phyloP scores from a whole-genome alignment of 768 basidiomycete species.

The Psilocybe azurescens region DNA sequence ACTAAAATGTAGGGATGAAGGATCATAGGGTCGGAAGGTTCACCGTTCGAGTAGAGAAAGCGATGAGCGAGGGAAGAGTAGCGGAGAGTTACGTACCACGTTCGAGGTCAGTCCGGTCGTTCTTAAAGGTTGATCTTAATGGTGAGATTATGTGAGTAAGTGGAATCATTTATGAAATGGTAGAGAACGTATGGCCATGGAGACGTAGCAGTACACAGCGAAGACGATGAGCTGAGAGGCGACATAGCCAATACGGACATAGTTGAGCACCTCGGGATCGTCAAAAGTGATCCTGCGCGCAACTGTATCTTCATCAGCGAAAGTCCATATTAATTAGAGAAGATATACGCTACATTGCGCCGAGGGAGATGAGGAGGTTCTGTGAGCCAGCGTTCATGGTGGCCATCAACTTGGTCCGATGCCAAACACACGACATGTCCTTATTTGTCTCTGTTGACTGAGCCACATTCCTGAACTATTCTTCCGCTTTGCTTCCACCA shows the following conservation, averaged over 20 bases:
- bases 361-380: constrained; percentile 89
- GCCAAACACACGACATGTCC: no score
- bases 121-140: constrained; percentile 86
- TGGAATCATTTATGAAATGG: not conserved
- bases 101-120: constrained; percentile 94
- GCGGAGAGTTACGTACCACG: constrained; percentile 65
- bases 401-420: no score
- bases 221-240: constrained; percentile 73
- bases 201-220: constrained; percentile 80
- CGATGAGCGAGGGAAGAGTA: not conserved
- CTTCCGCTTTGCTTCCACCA: no score
- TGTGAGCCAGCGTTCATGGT: constrained; percentile 78
- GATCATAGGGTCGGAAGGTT: constrained; percentile 78
- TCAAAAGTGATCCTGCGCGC: constrained; percentile 92
- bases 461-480: no score
- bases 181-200: constrained; percentile 60
- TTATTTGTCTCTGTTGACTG: no score
- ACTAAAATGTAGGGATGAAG: constrained; percentile 24
- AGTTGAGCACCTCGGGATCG: constrained; percentile 79
- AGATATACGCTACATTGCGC: constrained; percentile 83
- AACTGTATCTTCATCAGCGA: constrained; percentile 49
- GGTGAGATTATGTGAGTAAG: not conserved
- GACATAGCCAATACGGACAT: constrained; percentile 86
- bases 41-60: constrained; percentile 65
- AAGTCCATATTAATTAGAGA: not conserved